phyloP scores from a whole-genome alignment of 805 yeast genomes.

The Kazachstania kunashirensis region DNA sequence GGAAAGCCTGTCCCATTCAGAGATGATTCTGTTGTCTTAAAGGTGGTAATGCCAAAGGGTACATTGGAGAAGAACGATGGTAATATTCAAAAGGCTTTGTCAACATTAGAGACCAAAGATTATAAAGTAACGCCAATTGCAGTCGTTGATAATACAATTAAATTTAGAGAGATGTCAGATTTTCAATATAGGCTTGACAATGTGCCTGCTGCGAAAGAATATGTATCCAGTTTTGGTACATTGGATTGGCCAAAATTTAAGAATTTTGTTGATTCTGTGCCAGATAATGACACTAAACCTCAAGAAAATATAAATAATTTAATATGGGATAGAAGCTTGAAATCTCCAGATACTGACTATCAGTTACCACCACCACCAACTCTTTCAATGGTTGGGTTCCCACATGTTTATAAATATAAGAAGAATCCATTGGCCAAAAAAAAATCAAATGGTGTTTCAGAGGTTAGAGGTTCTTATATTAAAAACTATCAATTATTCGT shows the following conservation, averaged over 20 bases:
- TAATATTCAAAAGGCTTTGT: constrained; percentile 36
- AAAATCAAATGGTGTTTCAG: constrained; percentile 44
- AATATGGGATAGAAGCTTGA: constrained; percentile 16
- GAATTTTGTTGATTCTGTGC: constrained; percentile 27
- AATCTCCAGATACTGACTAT: constrained; percentile 20
- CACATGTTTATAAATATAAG: constrained; percentile 67
- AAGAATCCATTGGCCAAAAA: constrained; percentile 54
- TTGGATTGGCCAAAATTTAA: constrained; percentile 27
- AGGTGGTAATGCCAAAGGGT: constrained; percentile 50
- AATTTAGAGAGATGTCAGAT: constrained; percentile 81
- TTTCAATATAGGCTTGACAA: constrained; percentile 64
- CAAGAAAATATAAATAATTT: constrained; percentile 28
- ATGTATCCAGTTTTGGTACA: constrained; percentile 21
- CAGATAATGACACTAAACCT: constrained; percentile 32
- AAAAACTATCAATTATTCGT: constrained; percentile 36
- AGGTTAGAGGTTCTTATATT: constrained; percentile 35
- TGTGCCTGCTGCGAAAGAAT: constrained; percentile 39
- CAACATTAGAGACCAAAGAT: constrained; percentile 29
- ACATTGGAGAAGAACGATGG: constrained; percentile 35
- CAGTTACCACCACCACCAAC: constrained; percentile 76
- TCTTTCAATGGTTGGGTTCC: constrained; percentile 65
- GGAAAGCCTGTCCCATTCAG: constrained; percentile 38
- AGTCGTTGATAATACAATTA: constrained; percentile 55
- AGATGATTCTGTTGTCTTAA: constrained; percentile 49
- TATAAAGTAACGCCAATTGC: constrained; percentile 52